Percentiles rank a stretch among this genome's conserved stretches.
These are phyloP conservation scores for Berberis vulgaris DNA, from an alignment of 164 flowering plant genomes.

Conservation along the genomic window DNA sequence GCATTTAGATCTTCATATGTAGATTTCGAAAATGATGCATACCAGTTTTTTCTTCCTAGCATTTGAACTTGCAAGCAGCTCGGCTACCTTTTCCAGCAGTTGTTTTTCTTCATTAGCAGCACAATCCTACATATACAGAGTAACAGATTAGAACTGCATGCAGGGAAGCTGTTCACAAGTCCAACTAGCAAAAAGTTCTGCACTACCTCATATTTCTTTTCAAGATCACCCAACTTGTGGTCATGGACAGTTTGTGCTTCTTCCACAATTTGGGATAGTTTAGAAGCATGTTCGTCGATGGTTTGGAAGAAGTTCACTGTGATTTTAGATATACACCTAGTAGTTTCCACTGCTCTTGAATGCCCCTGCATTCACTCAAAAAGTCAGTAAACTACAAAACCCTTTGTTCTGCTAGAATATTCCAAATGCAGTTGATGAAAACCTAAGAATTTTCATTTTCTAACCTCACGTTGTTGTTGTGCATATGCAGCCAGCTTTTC, in stretches of 20 bases:
- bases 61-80: conserved; percentile 54
- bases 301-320: conserved; percentile 37
- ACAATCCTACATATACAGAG: conserved; percentile 52
- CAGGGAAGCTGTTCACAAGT: background rate
- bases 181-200: background rate
- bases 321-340: conserved; percentile 70
- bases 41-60: conserved; percentile 90
- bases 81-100: conserved; percentile 78
- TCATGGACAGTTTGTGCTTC: conserved; percentile 68
- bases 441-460: conserved; percentile 5
- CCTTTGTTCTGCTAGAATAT: background rate
- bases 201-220: conserved; percentile 83
- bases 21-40: conserved; percentile 5
- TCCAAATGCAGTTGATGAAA: conserved; percentile 3
- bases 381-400: background rate
- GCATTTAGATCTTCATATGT: too few relatives aligned
- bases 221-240: conserved; percentile 62
- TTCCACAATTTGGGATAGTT: conserved; percentile 59
- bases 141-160: background rate
- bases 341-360: conserved; percentile 67
- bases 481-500: conserved; percentile 66
- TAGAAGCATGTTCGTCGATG: conserved; percentile 58
- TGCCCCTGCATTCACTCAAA: conserved; percentile 48
- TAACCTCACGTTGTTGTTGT: conserved; percentile 74
- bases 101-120: conserved; percentile 88